Evolutionary conservation across 768 basidiomycete genomes (phyloP).

Genomic region (Russula abietina): DNA sequence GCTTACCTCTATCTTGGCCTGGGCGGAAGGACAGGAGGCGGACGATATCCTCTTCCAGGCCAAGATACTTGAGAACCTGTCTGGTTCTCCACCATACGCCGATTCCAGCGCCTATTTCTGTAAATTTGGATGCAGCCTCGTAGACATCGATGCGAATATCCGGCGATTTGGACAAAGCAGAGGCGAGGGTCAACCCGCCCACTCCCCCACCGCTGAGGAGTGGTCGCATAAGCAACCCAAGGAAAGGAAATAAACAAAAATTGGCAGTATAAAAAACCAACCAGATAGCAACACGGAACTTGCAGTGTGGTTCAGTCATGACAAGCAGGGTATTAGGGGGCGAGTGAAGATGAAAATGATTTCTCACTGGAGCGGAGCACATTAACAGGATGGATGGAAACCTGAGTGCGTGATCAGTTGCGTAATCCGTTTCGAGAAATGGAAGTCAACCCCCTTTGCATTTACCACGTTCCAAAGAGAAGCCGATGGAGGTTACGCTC

Average conservation of each 20-base stretch:
- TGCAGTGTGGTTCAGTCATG: slow-evolving; percentile 3
- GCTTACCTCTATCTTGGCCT: slow-evolving; percentile 20
- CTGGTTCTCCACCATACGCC: slow-evolving; percentile 36
- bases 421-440: neutral
- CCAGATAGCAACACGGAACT: slow-evolving; percentile 38
- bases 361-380: neutral
- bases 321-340: neutral
- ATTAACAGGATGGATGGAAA: neutral
- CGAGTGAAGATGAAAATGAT: neutral
- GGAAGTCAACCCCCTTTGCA: neutral
- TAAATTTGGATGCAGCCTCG: slow-evolving; percentile 30
- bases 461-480: neutral
- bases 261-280: slow-evolving; percentile 29
- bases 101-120: slow-evolving; percentile 33
- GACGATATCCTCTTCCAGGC: slow-evolving; percentile 29
- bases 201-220: slow-evolving; percentile 29
- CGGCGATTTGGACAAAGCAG: slow-evolving; percentile 27
- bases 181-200: slow-evolving; percentile 31
- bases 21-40: slow-evolving; percentile 27
- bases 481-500: slow-evolving; percentile 1
- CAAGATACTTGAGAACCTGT: slow-evolving; percentile 28
- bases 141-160: slow-evolving; percentile 32
- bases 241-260: slow-evolving; percentile 18
- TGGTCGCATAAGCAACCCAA: neutral
- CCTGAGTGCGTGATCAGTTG: neutral